Conservation (phyloP, 768 basidiomycete species). For the Suillus luteus region DNA sequence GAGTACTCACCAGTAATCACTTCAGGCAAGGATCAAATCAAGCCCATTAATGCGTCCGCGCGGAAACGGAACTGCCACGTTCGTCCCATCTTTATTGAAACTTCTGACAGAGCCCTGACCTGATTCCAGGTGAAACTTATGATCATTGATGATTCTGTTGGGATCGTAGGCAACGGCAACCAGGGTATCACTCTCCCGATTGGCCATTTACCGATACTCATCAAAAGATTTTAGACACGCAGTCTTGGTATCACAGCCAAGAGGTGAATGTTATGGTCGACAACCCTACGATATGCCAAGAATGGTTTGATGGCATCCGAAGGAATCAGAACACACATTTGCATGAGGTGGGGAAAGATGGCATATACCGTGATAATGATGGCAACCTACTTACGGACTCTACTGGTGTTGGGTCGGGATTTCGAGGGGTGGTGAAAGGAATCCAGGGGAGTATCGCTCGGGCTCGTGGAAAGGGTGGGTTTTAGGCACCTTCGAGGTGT, state of each 20-base stretch:
- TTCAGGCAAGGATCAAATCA: slow-evolving; percentile 59
- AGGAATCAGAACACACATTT: slow-evolving; percentile 58
- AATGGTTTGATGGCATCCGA: slow-evolving; percentile 56
- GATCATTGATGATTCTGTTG: slow-evolving; percentile 63
- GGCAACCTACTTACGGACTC: slow-evolving; percentile 42
- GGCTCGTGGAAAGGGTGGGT: slow-evolving; percentile 44
- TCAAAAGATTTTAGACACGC: slow-evolving; percentile 45
- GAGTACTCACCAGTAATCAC: neutral
- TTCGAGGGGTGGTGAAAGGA: slow-evolving; percentile 43
- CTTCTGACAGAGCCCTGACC: neutral
- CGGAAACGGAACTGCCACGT: slow-evolving; percentile 75
- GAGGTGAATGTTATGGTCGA: slow-evolving; percentile 71
- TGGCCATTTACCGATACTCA: neutral
- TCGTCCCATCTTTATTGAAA: slow-evolving; percentile 16
- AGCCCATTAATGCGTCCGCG: slow-evolving; percentile 63
- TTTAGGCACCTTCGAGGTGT: slow-evolving; percentile 20
- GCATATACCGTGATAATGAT: slow-evolving; percentile 56
- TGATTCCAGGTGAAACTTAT: slow-evolving; percentile 57
- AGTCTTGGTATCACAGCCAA: slow-evolving; percentile 73
- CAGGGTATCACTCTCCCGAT: slow-evolving; percentile 42
- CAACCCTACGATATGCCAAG: slow-evolving; percentile 49
- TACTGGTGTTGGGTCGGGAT: slow-evolving; percentile 40
- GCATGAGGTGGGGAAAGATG: slow-evolving; percentile 49
- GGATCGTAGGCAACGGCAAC: slow-evolving; percentile 71
- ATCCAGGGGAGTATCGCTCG: slow-evolving; percentile 44